A percentile compares a stretch with the other conserved stretches of the same genome.
Evolutionary conservation across 2,329 filamentous ascomycete species (phyloP).

Genomic region (Myrmaecium sp.): DNA sequence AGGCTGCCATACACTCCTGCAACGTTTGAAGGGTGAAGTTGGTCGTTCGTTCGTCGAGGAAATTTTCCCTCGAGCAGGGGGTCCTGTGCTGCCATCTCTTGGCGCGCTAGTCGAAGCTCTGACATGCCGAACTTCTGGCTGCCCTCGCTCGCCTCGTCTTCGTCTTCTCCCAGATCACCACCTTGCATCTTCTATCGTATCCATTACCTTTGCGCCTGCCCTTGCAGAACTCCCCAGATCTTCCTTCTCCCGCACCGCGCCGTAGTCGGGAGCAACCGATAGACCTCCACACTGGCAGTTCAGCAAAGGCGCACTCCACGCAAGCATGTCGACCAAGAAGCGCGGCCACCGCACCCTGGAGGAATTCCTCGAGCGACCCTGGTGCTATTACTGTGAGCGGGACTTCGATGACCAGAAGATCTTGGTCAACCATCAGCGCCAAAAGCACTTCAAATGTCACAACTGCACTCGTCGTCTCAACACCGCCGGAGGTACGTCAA

Average conservation of each 20-base stretch:
- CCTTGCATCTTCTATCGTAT: background rate
- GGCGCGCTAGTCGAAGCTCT: too few species aligned
- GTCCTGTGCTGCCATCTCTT: too few species aligned
- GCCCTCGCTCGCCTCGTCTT: too few species aligned
- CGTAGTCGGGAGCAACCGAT: too few species aligned
- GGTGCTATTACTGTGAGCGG: constrained; percentile 99
- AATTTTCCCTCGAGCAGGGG: background rate
- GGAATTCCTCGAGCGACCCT: constrained; percentile 71
- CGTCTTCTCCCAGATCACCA: background rate
- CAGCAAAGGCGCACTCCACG: background rate
- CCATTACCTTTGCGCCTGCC: background rate
- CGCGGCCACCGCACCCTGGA: constrained; percentile 72
- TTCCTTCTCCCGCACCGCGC: too few species aligned
- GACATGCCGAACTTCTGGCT: too few species aligned
- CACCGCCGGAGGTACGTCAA: constrained; percentile 68
- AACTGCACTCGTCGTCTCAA: constrained; percentile 76
- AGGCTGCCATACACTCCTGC: too few species aligned
- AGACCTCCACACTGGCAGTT: background rate
- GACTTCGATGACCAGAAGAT: constrained; percentile 97
- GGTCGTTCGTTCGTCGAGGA: background rate
- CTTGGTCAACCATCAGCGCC: constrained; percentile 91
- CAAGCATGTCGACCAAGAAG: constrained; percentile 72
- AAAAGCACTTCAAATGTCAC: constrained; percentile 98
- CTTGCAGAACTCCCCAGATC: too few species aligned
- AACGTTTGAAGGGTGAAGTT: background rate